Conservation (phyloP, 805 yeast genomes). For the Pichia nanzhaoensis region DNA sequence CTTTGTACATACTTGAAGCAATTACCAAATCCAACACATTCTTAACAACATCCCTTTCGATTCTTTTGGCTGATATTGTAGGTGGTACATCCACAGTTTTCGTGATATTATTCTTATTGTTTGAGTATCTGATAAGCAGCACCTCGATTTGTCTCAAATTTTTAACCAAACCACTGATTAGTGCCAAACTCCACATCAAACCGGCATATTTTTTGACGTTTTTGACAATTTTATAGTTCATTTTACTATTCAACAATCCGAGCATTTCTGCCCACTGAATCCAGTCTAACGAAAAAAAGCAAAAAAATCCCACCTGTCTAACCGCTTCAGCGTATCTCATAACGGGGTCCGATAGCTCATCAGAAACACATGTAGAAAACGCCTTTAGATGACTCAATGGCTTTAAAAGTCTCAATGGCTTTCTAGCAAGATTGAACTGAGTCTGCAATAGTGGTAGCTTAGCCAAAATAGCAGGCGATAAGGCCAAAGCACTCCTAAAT, state of each 20-base stretch:
- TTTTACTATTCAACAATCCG: conserved; percentile 35
- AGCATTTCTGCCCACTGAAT: conserved; percentile 54
- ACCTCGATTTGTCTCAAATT: conserved; percentile 48
- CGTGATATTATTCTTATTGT: conserved; percentile 1
- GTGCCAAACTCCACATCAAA: conserved; percentile 72
- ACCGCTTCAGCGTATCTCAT: conserved; percentile 45
- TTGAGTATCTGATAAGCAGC: conserved; percentile 32
- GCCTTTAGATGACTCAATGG: conserved; percentile 66
- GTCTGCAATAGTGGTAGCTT: conserved; percentile 5
- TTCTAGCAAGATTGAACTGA: conserved; percentile 37
- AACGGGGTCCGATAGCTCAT: conserved; percentile 58
- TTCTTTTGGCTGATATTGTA: conserved; percentile 30
- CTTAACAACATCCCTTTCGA: conserved; percentile 64
- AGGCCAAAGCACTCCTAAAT: neutral
- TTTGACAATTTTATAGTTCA: conserved; percentile 20
- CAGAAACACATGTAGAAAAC: conserved; percentile 61
- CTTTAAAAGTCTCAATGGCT: conserved; percentile 77
- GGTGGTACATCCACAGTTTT: conserved; percentile 31
- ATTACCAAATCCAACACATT: conserved; percentile 69
- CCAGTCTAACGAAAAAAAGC: conserved; percentile 58
- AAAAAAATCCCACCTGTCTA: conserved; percentile 56
- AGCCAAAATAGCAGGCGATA: neutral
- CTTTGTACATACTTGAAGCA: conserved; percentile 61
- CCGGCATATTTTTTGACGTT: conserved; percentile 52
- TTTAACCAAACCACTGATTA: conserved; percentile 55